Evolutionary conservation across 352 stramenopile species (phyloP).

Genomic region (Phytophthora citricola): DNA sequence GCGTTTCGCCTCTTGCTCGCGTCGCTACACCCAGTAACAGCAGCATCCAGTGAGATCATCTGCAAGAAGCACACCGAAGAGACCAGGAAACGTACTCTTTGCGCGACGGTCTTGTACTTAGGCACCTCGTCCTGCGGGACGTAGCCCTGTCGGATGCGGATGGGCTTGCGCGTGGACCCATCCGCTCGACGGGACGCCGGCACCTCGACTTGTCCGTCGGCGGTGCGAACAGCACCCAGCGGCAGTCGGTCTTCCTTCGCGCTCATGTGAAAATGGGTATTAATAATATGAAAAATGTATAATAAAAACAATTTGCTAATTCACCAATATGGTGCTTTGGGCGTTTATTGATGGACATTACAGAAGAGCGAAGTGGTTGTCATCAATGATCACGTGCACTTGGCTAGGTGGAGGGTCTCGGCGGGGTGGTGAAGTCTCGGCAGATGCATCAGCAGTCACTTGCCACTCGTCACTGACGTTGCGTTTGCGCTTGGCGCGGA

Average conservation of each 20-base stretch:
- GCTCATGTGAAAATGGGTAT: conserved; percentile 12
- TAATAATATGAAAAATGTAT: too few species aligned
- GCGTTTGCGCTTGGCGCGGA: conserved; percentile 24
- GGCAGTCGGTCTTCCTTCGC: conserved; percentile 40
- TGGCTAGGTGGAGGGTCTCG: conserved; percentile 10
- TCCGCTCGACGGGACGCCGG: conserved; percentile 68
- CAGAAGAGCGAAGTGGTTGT: conserved; percentile 29
- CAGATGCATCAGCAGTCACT: not conserved
- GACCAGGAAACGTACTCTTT: conserved; percentile 46
- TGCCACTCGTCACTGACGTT: conserved; percentile 18
- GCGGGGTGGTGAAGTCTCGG: not conserved
- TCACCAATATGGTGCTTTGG: not conserved
- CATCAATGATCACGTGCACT: conserved; percentile 29
- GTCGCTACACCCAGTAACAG: conserved; percentile 24
- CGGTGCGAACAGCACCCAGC: conserved; percentile 67
- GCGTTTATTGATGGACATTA: conserved; percentile 11
- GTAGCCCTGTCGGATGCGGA: conserved; percentile 85
- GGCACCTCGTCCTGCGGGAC: conserved; percentile 84
- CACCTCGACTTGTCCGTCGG: conserved; percentile 71
- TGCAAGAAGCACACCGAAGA: not conserved
- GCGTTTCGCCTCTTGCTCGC: conserved; percentile 28
- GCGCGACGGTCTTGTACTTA: conserved; percentile 78
- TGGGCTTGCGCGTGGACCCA: conserved; percentile 77
- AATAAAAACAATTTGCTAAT: not conserved
- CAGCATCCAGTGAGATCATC: not conserved